Evolutionary conservation across 2,329 filamentous ascomycete species (phyloP).

Genomic region (Hymenoscyphus occultus): DNA sequence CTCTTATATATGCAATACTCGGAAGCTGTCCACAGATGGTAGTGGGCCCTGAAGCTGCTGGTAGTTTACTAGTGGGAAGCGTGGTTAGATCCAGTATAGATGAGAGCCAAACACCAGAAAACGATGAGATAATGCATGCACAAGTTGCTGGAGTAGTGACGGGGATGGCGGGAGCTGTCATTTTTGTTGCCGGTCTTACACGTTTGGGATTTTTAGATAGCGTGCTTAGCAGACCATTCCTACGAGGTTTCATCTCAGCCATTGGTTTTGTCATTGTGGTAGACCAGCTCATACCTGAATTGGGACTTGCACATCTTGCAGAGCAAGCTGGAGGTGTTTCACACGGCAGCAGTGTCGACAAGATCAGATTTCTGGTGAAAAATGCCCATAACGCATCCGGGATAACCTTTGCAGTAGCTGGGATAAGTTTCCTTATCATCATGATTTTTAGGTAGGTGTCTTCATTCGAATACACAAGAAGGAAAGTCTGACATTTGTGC

Average conservation of each 20-base stretch:
- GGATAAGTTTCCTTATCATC: slow-evolving; percentile 78
- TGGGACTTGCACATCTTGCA: slow-evolving; percentile 70
- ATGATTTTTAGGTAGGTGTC: slow-evolving; percentile 75
- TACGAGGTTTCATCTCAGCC: slow-evolving; percentile 93
- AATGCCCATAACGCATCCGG: slow-evolving; percentile 66
- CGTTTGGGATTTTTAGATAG: slow-evolving; percentile 91
- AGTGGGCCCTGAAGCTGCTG: slow-evolving; percentile 90
- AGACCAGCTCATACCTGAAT: slow-evolving; percentile 88
- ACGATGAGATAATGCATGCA: slow-evolving; percentile 67
- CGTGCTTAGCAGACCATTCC: slow-evolving; percentile 86
- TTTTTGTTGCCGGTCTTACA: slow-evolving; percentile 81
- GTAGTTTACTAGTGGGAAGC: slow-evolving; percentile 83
- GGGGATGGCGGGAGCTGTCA: slow-evolving; percentile 81
- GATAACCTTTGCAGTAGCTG: slow-evolving; percentile 73
- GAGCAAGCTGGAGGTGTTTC: slow-evolving; percentile 59
- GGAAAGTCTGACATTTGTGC: slow-evolving; percentile 19
- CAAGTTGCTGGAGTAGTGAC: slow-evolving; percentile 85
- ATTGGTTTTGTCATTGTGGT: slow-evolving; percentile 96
- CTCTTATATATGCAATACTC: slow-evolving; percentile 83
- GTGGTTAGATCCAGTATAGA: slow-evolving; percentile 78
- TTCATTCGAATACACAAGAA: background rate
- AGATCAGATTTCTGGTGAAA: slow-evolving; percentile 73
- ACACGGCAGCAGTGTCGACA: slow-evolving; percentile 84
- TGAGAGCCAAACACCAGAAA: slow-evolving; percentile 59
- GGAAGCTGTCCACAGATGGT: slow-evolving; percentile 92